Evolutionary conservation across 495 filamentous ascomycete genomes (phyloP), one percentile per base, ranked within the genome.

Genomic region (Staphylotrichum longicolle): DNA sequence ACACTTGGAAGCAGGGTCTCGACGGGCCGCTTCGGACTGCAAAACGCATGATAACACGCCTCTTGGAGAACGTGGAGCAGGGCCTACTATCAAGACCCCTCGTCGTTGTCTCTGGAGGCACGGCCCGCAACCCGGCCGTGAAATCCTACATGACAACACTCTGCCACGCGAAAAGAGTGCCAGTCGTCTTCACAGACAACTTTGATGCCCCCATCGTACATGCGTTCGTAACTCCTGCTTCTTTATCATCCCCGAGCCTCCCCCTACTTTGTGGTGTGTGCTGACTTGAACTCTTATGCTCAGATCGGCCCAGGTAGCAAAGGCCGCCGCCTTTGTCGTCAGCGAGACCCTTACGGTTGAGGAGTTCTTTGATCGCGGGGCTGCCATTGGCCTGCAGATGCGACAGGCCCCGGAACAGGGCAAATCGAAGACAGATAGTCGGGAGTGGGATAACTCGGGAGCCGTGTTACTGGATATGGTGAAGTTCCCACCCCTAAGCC

Each of bases 111-210:
- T 49, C 47, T 7, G 47, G 47, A 3, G 47, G 47, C 20, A 49
- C 47, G 27, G 47, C 47, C 47, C 47, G 47, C 47, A 49, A 49
- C 47, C 47, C 47, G 20, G 47, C 47, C 5, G 47, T 49, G 27
- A 49, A 49, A 49, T 49, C 47, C 11, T 30, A 10, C 27, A 33
- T 49, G 10, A 3, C 7, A 12, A 2, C 7, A 10, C 27, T 49
- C 1, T 33, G 37, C 37, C 37, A 39, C 37, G 37, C 37, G 1
- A 10, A 39, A 39, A 10, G 37, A 10, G 37, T 39, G 5, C 37
- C 37, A 6, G 37, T 39, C 6, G 37, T 39, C 10, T 39, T 39
- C 37, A 39, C 37, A 6, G 37, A 39, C 10, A 10, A 39, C 6
- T 10, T 39, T 10, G 37, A 39, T 39, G 37, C 10, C 37, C 37